Conservation (phyloP, 2,329 filamentous ascomycete genomes). For the Beauveria varroae region DNA sequence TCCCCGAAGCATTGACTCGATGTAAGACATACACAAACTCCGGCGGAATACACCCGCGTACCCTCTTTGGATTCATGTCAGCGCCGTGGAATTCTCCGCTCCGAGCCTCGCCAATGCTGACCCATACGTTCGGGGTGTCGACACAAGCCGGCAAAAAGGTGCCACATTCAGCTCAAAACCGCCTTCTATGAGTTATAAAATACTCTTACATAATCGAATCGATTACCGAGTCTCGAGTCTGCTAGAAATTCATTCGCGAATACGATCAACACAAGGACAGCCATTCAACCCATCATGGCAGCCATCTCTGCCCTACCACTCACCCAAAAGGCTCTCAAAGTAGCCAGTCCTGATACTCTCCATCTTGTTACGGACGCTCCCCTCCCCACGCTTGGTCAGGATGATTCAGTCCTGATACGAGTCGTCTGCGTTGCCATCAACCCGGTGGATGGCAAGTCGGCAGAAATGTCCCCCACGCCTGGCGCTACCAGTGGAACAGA, state of each 20-base stretch:
- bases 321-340: not conserved
- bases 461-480: not conserved
- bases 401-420: not conserved
- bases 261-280: not conserved
- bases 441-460: constrained; percentile 8
- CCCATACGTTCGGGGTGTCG: not conserved
- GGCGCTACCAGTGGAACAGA: not conserved
- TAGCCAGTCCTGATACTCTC: not conserved
- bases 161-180: not conserved
- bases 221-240: too few relatives aligned
- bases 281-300: not conserved
- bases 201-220: not conserved
- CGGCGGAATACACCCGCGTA: not conserved
- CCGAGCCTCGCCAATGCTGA: not conserved
- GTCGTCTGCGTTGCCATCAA: constrained; percentile 2
- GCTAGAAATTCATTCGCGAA: not conserved
- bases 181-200: not conserved
- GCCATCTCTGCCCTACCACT: not conserved
- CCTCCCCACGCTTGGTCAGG: not conserved
- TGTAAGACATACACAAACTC: too few relatives aligned
- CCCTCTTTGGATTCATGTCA: not conserved
- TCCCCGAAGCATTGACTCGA: too few relatives aligned
- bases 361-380: not conserved
- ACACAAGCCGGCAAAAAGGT: not conserved
- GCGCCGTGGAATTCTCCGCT: not conserved